Conservation (phyloP, 2,329 filamentous ascomycete species). For the Epichloe festucae region DNA sequence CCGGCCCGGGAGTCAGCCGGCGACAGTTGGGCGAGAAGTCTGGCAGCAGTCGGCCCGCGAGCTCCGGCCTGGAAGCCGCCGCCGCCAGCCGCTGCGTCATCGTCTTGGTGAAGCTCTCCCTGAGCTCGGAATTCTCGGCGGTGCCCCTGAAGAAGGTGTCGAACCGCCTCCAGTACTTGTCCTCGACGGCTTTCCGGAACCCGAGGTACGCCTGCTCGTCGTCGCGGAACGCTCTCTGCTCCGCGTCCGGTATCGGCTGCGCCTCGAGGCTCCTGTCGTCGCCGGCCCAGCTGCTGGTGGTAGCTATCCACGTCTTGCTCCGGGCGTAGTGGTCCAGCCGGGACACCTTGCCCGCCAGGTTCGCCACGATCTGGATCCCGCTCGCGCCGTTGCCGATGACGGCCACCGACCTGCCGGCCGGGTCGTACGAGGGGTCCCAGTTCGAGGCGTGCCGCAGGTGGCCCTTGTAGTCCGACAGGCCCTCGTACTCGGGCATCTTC, state of each 20-base stretch:
- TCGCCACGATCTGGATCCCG: constrained; percentile 43
- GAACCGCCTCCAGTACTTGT: constrained; percentile 50
- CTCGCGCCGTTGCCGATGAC: constrained; percentile 52
- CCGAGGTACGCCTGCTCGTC: constrained; percentile 47
- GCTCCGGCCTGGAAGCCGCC: constrained; percentile 34
- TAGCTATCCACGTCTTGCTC: constrained; percentile 54
- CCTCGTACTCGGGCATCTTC: constrained; percentile 48
- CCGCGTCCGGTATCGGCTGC: constrained; percentile 40
- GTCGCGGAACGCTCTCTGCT: constrained; percentile 41
- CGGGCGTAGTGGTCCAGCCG: constrained; percentile 52
- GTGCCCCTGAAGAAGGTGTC: constrained; percentile 39
- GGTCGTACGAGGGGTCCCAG: constrained; percentile 41
- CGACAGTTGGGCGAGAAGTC: constrained; percentile 53
- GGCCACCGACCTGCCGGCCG: constrained; percentile 36
- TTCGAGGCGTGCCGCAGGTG: constrained; percentile 46
- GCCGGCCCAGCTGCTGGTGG: constrained; percentile 37
- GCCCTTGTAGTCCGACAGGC: constrained; percentile 41
- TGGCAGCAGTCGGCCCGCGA: constrained; percentile 43
- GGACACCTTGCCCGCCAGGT: constrained; percentile 33
- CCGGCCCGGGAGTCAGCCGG: constrained; percentile 48
- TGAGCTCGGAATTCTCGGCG: constrained; percentile 32
- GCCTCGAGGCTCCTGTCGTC: constrained; percentile 41
- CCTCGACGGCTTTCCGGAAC: constrained; percentile 44
- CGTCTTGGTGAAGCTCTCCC: constrained; percentile 29
- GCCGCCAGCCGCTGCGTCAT: constrained; percentile 38